Evolutionary conservation across 805 yeast genomes (phyloP).

Genomic region (Cephaloascus fragrans): DNA sequence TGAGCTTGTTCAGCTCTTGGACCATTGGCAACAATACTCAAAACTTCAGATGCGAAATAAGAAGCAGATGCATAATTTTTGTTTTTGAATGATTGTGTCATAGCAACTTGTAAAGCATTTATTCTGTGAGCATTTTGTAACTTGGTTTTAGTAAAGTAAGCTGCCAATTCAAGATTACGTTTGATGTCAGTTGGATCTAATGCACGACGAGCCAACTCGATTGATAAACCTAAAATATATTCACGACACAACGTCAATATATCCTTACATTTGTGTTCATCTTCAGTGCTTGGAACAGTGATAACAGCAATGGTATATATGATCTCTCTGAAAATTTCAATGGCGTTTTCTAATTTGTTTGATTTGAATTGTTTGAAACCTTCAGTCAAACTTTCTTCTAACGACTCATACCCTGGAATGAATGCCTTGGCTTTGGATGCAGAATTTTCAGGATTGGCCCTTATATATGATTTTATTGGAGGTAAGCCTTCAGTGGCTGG

Average conservation of each 20-base stretch:
- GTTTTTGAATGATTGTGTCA: slow-evolving; percentile 83
- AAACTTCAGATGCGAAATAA: slow-evolving; percentile 77
- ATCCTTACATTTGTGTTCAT: slow-evolving; percentile 66
- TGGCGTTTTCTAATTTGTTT: slow-evolving; percentile 76
- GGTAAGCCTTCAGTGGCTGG: slow-evolving; percentile 70
- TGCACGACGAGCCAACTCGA: slow-evolving; percentile 82
- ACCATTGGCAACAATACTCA: slow-evolving; percentile 61
- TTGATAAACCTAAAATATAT: slow-evolving; percentile 84
- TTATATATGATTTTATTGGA: slow-evolving; percentile 56
- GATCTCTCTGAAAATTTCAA: slow-evolving; percentile 66
- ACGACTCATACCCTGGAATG: slow-evolving; percentile 62
- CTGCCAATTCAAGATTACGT: slow-evolving; percentile 89
- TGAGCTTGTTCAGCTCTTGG: slow-evolving; percentile 83
- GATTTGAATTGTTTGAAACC: slow-evolving; percentile 81
- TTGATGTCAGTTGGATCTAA: slow-evolving; percentile 62
- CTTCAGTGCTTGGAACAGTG: slow-evolving; percentile 64
- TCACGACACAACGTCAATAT: slow-evolving; percentile 71
- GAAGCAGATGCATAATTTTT: slow-evolving; percentile 87
- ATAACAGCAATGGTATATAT: slow-evolving; percentile 66
- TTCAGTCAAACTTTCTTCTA: slow-evolving; percentile 51
- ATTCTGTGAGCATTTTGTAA: slow-evolving; percentile 76
- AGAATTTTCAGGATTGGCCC: slow-evolving; percentile 55
- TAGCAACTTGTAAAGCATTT: slow-evolving; percentile 89
- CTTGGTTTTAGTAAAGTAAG: slow-evolving; percentile 83
- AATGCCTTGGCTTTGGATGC: slow-evolving; percentile 42